Conservation (phyloP, 2,329 filamentous ascomycete genomes). For the Zymoseptoria tritici region DNA sequence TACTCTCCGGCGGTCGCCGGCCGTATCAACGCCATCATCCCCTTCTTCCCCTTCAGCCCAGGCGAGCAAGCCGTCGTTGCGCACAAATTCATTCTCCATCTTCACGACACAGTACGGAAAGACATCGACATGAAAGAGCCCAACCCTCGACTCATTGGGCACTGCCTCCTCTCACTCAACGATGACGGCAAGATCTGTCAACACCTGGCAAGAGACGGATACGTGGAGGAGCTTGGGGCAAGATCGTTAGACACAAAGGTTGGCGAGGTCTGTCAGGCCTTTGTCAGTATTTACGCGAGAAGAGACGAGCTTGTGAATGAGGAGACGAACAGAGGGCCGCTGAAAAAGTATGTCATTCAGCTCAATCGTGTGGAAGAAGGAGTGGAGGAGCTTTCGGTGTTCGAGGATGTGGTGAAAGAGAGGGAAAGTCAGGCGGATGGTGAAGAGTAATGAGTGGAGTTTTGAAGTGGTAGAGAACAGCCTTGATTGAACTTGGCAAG, state of each 20-base stretch:
- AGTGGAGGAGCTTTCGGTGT: background rate
- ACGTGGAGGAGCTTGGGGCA: background rate
- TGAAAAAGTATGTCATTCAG: background rate
- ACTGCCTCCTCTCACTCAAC: background rate
- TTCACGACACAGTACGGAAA: slow-evolving; percentile 18
- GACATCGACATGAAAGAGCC: background rate
- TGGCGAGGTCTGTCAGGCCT: background rate
- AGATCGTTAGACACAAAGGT: background rate
- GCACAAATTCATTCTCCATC: slow-evolving; percentile 37
- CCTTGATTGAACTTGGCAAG: no score
- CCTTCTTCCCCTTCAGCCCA: slow-evolving; percentile 38
- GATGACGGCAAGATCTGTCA: background rate
- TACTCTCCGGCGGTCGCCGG: slow-evolving; percentile 30
- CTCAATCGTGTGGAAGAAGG: background rate
- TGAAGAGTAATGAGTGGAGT: background rate
- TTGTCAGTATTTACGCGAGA: background rate
- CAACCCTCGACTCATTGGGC: background rate
- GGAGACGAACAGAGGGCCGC: background rate
- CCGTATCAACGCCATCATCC: slow-evolving; percentile 36
- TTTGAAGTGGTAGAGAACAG: no score
- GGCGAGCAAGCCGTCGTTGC: slow-evolving; percentile 37
- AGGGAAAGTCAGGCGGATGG: background rate
- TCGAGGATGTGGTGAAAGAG: background rate
- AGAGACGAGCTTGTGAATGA: background rate
- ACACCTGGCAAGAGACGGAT: background rate